These are phyloP conservation scores for Epichloe aotearoae DNA, from an alignment of 2,329 filamentous ascomycete genomes.

Conservation along the genomic window DNA sequence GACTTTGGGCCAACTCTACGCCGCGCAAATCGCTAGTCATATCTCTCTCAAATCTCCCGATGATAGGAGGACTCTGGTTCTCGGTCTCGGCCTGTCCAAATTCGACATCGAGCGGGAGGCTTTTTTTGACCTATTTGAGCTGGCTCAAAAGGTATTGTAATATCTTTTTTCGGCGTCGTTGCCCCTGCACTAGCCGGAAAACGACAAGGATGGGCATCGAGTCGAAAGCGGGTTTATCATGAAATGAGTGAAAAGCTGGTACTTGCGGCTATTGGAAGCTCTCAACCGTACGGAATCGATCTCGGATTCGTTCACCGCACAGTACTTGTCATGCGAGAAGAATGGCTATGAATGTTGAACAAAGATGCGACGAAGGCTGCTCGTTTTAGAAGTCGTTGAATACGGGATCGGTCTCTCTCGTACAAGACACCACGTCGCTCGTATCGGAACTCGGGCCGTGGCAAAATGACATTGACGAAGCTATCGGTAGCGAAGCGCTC, in stretches of 20 bases:
- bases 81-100: slow-evolving; percentile 45
- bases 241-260: background rate
- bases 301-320: slow-evolving; percentile 13
- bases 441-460: too few relatives aligned
- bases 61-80: slow-evolving; percentile 45
- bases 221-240: background rate
- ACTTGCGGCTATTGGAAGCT: background rate
- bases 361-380: too few relatives aligned
- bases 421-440: too few relatives aligned
- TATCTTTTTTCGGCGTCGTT: background rate
- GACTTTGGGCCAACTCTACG: slow-evolving; percentile 74
- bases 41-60: slow-evolving; percentile 59
- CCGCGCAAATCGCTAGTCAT: slow-evolving; percentile 75
- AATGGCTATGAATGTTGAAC: too few relatives aligned
- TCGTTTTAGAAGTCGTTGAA: too few relatives aligned
- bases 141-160: slow-evolving; percentile 44
- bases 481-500: too few relatives aligned
- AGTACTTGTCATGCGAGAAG: slow-evolving; percentile 25
- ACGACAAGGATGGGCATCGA: background rate
- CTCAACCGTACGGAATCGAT: too few relatives aligned
- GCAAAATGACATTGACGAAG: too few relatives aligned
- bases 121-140: slow-evolving; percentile 55
- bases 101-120: slow-evolving; percentile 37
- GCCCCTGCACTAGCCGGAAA: background rate
- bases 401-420: too few relatives aligned